Conservation (phyloP, 1,284 basidiomycete species). For the Rhizoctonia solani region DNA sequence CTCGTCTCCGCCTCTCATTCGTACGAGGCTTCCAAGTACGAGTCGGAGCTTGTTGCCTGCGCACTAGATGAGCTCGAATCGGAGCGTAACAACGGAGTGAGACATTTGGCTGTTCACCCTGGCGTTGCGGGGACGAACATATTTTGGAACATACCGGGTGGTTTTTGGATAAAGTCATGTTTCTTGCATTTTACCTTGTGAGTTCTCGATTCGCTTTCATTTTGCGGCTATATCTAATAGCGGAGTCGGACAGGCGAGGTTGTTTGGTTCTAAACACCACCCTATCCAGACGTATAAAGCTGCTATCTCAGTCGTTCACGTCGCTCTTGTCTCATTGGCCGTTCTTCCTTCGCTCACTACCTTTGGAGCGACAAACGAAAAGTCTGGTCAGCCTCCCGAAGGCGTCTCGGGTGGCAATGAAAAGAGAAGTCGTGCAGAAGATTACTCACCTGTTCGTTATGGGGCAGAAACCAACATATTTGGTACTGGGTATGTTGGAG, state of each 20-base stretch:
- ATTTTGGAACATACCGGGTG: conserved; percentile 54
- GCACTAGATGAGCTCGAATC: conserved; percentile 56
- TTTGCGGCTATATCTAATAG: not conserved
- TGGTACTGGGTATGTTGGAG: conserved; percentile 59
- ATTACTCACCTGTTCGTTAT: conserved; percentile 52
- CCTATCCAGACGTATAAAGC: conserved; percentile 63
- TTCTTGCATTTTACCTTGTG: conserved; percentile 70
- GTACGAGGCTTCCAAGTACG: conserved; percentile 80
- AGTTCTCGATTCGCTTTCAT: conserved; percentile 45
- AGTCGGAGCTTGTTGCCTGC: conserved; percentile 71
- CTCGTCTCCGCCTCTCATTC: conserved; percentile 61
- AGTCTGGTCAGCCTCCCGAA: not conserved
- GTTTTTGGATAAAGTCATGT: conserved; percentile 58
- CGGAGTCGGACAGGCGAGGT: conserved; percentile 60
- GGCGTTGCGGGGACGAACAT: conserved; percentile 76
- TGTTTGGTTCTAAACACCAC: conserved; percentile 66
- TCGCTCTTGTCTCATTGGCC: conserved; percentile 53
- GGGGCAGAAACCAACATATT: conserved; percentile 59
- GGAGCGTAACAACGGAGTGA: conserved; percentile 37
- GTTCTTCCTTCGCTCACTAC: conserved; percentile 37
- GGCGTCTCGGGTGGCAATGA: not conserved
- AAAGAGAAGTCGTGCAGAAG: conserved; percentile 3
- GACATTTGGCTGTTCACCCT: conserved; percentile 66
- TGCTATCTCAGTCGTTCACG: conserved; percentile 65
- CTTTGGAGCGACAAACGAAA: not conserved